Conservation (phyloP, 2,329 filamentous ascomycete species). For the Eurotiales sp. region DNA sequence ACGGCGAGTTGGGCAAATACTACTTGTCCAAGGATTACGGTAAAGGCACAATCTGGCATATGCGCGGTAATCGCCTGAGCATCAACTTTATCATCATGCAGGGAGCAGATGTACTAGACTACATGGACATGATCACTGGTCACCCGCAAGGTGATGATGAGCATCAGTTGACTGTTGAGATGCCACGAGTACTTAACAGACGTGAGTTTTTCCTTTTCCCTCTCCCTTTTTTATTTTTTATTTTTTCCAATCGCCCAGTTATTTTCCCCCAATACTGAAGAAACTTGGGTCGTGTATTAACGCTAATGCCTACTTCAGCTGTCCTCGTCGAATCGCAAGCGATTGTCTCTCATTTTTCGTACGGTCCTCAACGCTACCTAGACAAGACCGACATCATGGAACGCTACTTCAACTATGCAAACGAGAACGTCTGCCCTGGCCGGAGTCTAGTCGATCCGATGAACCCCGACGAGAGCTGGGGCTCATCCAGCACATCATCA, state of each 20-base stretch:
- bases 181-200: slow-evolving; percentile 11
- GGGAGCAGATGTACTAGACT: slow-evolving; percentile 12
- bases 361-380: slow-evolving; percentile 11
- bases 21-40: slow-evolving; percentile 13
- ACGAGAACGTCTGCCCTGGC: slow-evolving; percentile 11
- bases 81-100: slow-evolving; percentile 16
- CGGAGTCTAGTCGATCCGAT: slow-evolving; percentile 11
- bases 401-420: slow-evolving; percentile 16
- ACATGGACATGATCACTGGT: slow-evolving; percentile 13
- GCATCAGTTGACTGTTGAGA: slow-evolving; percentile 15
- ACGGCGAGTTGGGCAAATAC: slow-evolving; percentile 13
- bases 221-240: no score
- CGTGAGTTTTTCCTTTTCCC: slow-evolving; percentile 1
- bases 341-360: slow-evolving; percentile 15
- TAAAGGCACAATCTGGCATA: slow-evolving; percentile 13
- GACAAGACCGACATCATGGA: slow-evolving; percentile 15
- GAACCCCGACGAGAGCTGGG: slow-evolving; percentile 8
- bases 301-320: slow-evolving; percentile 7
- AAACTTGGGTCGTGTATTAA: neutral
- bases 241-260: no score
- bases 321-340: slow-evolving; percentile 14
- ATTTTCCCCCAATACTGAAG: no score
- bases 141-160: slow-evolving; percentile 14
- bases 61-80: slow-evolving; percentile 12
- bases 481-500: neutral